Conservation (phyloP, 2,329 filamentous ascomycete genomes). For the Cladobotryum protrusum region DNA sequence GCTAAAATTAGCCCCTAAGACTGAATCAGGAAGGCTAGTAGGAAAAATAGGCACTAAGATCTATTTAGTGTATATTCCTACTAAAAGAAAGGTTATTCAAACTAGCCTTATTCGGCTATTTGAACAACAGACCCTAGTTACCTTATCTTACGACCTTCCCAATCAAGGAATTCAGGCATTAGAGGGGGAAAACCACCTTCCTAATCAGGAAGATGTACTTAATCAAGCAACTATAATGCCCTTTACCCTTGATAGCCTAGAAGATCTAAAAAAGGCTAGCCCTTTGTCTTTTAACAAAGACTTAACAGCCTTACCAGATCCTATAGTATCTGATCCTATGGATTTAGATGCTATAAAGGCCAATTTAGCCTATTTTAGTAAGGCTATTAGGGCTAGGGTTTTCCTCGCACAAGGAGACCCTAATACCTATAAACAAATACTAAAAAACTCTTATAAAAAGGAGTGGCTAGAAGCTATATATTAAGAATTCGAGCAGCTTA, state of each 20-base stretch:
- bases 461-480: background rate
- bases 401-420: background rate
- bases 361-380: background rate
- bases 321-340: background rate
- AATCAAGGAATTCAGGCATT: too few relatives aligned
- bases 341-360: background rate
- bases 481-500: slow-evolving; percentile 1
- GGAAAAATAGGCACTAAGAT: too few relatives aligned
- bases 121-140: too few relatives aligned
- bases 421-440: slow-evolving; percentile 3
- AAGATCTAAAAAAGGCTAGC: background rate
- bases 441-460: background rate
- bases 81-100: too few relatives aligned
- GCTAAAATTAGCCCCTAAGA: too few relatives aligned
- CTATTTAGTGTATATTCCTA: too few relatives aligned
- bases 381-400: background rate
- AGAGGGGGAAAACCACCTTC: too few relatives aligned
- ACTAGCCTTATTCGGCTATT: too few relatives aligned
- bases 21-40: too few relatives aligned
- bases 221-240: too few relatives aligned
- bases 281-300: background rate
- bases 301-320: background rate
- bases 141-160: too few relatives aligned
- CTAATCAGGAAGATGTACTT: too few relatives aligned
- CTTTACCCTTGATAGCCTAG: background rate